A percentile compares a stretch with the other conserved stretches of the same genome.
phyloP scores from a whole-genome alignment of 2,329 filamentous ascomycete genomes.

The Phymatotrichopsis omnivora region DNA sequence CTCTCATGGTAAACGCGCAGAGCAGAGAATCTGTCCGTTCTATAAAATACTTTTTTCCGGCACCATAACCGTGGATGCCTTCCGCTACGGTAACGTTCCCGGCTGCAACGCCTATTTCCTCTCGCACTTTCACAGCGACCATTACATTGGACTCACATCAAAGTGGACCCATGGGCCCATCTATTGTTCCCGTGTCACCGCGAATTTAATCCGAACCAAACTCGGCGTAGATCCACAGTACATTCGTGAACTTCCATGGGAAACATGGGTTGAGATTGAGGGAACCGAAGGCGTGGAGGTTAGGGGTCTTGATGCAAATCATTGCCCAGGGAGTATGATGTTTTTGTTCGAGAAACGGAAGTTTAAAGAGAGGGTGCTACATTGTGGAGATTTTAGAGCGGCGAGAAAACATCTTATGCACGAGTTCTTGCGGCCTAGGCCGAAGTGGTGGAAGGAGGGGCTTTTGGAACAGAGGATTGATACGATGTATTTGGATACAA shows the following conservation, averaged over 20 bases:
- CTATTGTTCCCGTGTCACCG: conserved; percentile 89
- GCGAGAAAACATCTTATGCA: conserved; percentile 76
- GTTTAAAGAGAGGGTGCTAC: conserved; percentile 53
- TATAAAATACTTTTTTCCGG: conserved; percentile 97
- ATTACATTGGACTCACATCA: conserved; percentile 83
- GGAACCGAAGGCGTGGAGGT: conserved; percentile 73
- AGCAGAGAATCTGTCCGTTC: conserved; percentile 86
- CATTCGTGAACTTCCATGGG: conserved; percentile 77
- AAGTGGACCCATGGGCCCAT: conserved; percentile 91
- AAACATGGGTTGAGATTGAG: conserved; percentile 66
- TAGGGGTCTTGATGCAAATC: conserved; percentile 93
- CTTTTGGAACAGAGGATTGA: conserved; percentile 76
- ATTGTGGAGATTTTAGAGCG: conserved; percentile 92
- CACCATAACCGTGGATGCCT: conserved; percentile 88
- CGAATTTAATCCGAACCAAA: conserved; percentile 76
- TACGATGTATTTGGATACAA: conserved; percentile 93
- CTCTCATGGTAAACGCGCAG: conserved; percentile 70
- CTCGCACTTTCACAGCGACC: conserved; percentile 96
- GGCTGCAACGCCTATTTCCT: conserved; percentile 92
- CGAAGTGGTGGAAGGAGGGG: conserved; percentile 41
- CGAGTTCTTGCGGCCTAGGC: conserved; percentile 59
- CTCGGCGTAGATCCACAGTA: conserved; percentile 76
- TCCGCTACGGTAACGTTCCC: conserved; percentile 85
- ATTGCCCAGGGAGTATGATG: conserved; percentile 88
- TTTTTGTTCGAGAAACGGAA: conserved; percentile 75